A percentile compares a stretch with the other conserved stretches of the same genome.
Conservation (phyloP, 129 eudicot genomes). For the Tanacetum coccineum region DNA sequence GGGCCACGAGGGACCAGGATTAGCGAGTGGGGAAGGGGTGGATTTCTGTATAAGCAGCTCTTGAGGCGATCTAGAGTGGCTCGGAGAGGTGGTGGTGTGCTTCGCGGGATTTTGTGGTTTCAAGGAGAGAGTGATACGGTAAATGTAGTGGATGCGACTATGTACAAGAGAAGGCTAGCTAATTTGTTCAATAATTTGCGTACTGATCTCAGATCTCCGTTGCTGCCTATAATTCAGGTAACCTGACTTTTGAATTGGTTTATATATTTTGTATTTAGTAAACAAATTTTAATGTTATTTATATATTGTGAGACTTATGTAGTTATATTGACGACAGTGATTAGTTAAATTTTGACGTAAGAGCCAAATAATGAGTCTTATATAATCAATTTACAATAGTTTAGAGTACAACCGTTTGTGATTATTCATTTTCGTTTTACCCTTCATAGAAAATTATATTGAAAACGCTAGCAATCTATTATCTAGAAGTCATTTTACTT, state of each 20-base stretch:
- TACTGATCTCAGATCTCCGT: conserved; percentile 45
- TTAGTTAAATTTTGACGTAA: too few species aligned
- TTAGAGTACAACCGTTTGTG: too few species aligned
- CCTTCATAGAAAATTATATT: too few species aligned
- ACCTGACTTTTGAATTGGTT: neutral
- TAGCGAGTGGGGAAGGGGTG: conserved; percentile 49
- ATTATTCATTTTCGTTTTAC: too few species aligned
- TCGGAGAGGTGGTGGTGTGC: conserved; percentile 40
- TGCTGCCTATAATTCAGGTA: conserved; percentile 53
- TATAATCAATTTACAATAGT: too few species aligned
- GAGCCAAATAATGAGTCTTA: too few species aligned
- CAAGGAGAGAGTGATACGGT: conserved; percentile 76
- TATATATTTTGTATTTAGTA: too few species aligned
- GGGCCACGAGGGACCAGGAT: conserved; percentile 44
- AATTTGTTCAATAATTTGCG: conserved; percentile 34
- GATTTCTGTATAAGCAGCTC: conserved; percentile 38
- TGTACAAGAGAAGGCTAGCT: conserved; percentile 36
- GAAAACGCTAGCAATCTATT: too few species aligned
- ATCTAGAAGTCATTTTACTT: too few species aligned
- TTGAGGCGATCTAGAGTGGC: conserved; percentile 46
- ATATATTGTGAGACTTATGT: too few species aligned
- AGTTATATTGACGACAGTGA: too few species aligned
- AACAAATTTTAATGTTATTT: too few species aligned
- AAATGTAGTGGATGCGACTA: conserved; percentile 32
- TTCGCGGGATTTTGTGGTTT: conserved; percentile 56